Base-by-base conservation (phyloP, 495 filamentous ascomycete species). In the Talaromyces liani region DNA sequence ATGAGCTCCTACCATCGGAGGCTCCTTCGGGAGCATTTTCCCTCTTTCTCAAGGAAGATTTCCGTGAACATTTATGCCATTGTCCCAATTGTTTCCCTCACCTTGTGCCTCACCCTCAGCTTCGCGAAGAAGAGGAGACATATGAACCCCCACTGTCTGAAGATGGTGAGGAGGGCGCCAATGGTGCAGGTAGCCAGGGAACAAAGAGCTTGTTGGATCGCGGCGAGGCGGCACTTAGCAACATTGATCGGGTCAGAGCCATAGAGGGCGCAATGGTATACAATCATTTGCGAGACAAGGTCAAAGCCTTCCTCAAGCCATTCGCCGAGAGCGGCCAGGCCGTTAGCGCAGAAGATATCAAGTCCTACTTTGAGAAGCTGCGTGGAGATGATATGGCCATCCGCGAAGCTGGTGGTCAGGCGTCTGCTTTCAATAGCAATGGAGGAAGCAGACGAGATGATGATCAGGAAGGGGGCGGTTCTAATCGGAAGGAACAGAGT, bases 261-360 rank as follows among this genome's bases (percentile, higher is more conserved):
- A 97, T 98, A 65, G 93, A 98, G 73, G 94, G 94, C 20, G 93
- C 95, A 10, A 96, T 97, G 91, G 91, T 90, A 12, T 98, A 97
- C 73, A 97, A 97, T 67, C 87, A 94, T 65, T 82, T 98, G 22
- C 93, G 93, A 66, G 93, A 97, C 56, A 93, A 93, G 69, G 85
- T 98, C 14, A 97, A 92, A 81, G 85, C 84, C 3, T 98, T 98
- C 71, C 82, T 98, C 63, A 83, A 89, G 70, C 90, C 96, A 60
- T 98, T 96, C 75, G 94, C 94, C 3, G 93, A 96, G 72, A 92
- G 86, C 64, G 92, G 92, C 1, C 75, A 88, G 73, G 84, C 87
- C 3, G 92, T 98, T 12, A 86, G 89, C 0, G 93, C 92, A 5
- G 94, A 98, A 73, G 92, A 98, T 77, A 92, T 98, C 71, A 97